Conservation (phyloP, 2,329 filamentous ascomycete genomes). For the Madurella fahalii region DNA sequence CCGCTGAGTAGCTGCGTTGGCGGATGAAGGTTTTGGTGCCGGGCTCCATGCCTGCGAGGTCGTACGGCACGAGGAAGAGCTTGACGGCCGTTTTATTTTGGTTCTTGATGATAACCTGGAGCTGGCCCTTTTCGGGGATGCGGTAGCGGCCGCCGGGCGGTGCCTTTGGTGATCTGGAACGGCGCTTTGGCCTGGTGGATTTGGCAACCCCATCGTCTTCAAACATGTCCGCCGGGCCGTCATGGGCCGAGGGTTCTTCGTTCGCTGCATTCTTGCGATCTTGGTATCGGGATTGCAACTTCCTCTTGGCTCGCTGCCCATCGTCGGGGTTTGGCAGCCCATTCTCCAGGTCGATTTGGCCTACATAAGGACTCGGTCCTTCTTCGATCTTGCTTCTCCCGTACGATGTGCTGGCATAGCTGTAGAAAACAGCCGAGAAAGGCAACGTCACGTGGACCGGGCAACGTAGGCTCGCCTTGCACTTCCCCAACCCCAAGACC, state of each 20-base stretch:
- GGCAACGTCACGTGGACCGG: slow-evolving; percentile 86
- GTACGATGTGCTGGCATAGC: slow-evolving; percentile 67
- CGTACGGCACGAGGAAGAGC: slow-evolving; percentile 89
- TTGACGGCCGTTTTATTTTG: slow-evolving; percentile 98
- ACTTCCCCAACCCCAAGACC: slow-evolving; percentile 83
- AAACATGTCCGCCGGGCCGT: slow-evolving; percentile 13
- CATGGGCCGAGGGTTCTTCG: slow-evolving; percentile 26
- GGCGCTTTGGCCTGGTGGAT: slow-evolving; percentile 45
- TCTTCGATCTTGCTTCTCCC: slow-evolving; percentile 67
- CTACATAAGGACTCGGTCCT: slow-evolving; percentile 93
- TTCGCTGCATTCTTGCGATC: slow-evolving; percentile 34
- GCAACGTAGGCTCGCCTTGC: slow-evolving; percentile 78
- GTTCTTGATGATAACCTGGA: slow-evolving; percentile 97
- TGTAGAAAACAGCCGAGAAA: slow-evolving; percentile 95
- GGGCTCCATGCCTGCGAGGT: slow-evolving; percentile 85
- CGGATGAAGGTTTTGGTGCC: slow-evolving; percentile 95
- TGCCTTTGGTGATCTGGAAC: slow-evolving; percentile 49
- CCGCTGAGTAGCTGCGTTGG: slow-evolving; percentile 87
- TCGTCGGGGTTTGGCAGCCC: slow-evolving; percentile 56
- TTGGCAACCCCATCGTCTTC: slow-evolving; percentile 22
- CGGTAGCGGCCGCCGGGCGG: slow-evolving; percentile 88
- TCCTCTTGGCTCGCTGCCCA: slow-evolving; percentile 45
- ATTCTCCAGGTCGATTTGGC: slow-evolving; percentile 86
- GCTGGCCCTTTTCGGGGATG: slow-evolving; percentile 87
- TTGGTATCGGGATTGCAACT: slow-evolving; percentile 42